Evolutionary conservation across 108 stramenopile species (phyloP).

Genomic region (Licmophora abbreviata): DNA sequence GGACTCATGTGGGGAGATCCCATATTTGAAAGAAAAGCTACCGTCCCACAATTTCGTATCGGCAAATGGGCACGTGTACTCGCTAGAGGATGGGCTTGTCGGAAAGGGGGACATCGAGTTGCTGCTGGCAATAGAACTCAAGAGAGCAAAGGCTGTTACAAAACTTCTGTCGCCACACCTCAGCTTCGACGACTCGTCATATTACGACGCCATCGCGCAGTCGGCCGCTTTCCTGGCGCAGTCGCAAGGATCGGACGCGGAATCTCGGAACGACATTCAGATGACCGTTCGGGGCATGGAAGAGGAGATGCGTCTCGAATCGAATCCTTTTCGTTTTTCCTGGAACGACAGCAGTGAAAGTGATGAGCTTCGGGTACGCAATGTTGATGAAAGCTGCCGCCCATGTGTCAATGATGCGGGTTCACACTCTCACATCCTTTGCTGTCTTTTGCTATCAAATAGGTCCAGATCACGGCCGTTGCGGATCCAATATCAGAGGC

Average conservation of each 20-base stretch:
- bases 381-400: too few relatives aligned
- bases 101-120: slow-evolving; percentile 50
- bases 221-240: slow-evolving; percentile 23
- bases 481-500: slow-evolving; percentile 86
- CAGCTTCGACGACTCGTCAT: slow-evolving; percentile 1
- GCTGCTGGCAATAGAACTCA: slow-evolving; percentile 38
- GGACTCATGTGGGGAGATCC: slow-evolving; percentile 8
- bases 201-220: slow-evolving; percentile 17
- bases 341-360: slow-evolving; percentile 45
- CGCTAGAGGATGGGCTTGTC: slow-evolving; percentile 4
- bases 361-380: slow-evolving; percentile 1
- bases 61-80: slow-evolving; percentile 40
- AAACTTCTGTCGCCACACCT: slow-evolving; percentile 30
- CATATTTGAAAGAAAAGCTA: slow-evolving; percentile 9
- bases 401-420: too few relatives aligned
- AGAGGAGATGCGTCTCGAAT: slow-evolving; percentile 9
- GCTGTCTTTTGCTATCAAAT: background rate
- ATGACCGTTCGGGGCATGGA: slow-evolving; percentile 8
- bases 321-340: slow-evolving; percentile 47
- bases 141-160: slow-evolving; percentile 32
- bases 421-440: background rate
- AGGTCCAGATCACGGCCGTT: slow-evolving; percentile 62
- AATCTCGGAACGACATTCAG: slow-evolving; percentile 5
- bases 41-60: slow-evolving; percentile 22
- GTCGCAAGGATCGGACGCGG: slow-evolving; percentile 1